Base-by-base conservation (phyloP, 176 grass and related monocot genomes). In the Thinopyrum elongatum region DNA sequence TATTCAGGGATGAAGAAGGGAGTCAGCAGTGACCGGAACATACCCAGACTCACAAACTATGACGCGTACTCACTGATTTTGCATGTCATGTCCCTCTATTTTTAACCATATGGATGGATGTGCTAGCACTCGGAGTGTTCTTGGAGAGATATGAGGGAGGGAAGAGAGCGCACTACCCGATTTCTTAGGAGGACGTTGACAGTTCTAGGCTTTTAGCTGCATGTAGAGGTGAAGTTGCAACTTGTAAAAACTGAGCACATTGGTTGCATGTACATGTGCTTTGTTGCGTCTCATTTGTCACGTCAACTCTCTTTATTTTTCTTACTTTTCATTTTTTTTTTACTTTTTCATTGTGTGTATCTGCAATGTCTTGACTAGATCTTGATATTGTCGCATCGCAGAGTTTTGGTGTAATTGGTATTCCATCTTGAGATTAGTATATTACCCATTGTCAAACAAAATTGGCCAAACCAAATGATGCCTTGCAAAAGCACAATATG, bases 111-210 rank as follows among this genome's bases (percentile, higher is more conserved):
- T 75, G 42, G n/a, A 11, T 46, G 28, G 60, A 72, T 65, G 55
- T 17, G 42, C 17, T 49, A 64, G n/a, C 41, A 73, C 19, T 26
- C 70, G 12, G 42, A 28, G 26, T 25, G n/a, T 75, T 82, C 66
- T 72, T 66, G 31, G 67, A 82, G 78, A 70, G 8, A 86, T 70
- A 70, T 71, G 62, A 53, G 31, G 27, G 31, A 28, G 11, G 28
- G 35, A 41, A 5, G 60, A 16, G 21, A 17, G 33, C 29, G 31
- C 1, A 0, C 21, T 35, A 39, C 70, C 65, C 79, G 34, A 42
- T 83, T 61, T 90, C 64, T 61, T 67, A 29, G 64, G 78, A 39
- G 30, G 71, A 70, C 19, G 77, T 74, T 81, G 78, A 85, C 14
- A 85, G 33, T 75, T 85, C 6, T 42, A 42, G 41, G 41, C 41